Conservation (phyloP, 345 rosid genomes). For the Citrus sp. region DNA sequence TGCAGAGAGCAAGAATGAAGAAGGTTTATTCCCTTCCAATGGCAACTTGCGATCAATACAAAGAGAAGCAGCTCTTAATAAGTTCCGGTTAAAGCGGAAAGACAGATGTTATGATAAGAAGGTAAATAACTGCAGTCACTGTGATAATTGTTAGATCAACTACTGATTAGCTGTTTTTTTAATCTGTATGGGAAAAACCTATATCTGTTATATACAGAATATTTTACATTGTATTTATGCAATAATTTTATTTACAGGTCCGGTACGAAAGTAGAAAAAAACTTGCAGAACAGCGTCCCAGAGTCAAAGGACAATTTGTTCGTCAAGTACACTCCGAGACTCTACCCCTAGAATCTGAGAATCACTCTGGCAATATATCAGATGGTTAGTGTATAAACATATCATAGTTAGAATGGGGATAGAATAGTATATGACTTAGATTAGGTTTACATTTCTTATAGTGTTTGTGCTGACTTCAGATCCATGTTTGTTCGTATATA, state of each 20-base stretch:
- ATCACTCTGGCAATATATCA: constrained; percentile 15
- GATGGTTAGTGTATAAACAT: constrained; percentile 2
- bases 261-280: constrained; percentile 75
- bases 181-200: constrained; percentile 48
- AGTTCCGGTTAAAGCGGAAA: constrained; percentile 91
- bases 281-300: constrained; percentile 74
- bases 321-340: constrained; percentile 38
- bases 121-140: constrained; percentile 37
- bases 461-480: not conserved
- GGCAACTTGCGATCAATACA: constrained; percentile 48
- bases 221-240: not conserved
- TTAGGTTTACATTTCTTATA: not conserved
- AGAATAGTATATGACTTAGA: not conserved
- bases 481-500: not conserved
- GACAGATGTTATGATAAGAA: constrained; percentile 93
- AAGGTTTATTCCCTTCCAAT: constrained; percentile 24
- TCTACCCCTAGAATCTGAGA: constrained; percentile 21
- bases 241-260: constrained; percentile 37
- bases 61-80: constrained; percentile 86
- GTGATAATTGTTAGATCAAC: not conserved
- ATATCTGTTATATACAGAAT: not conserved
- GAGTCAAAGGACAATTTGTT: constrained; percentile 78
- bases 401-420: not conserved
- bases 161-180: not conserved
- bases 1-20: constrained; percentile 53